phyloP scores from a whole-genome alignment of 1,139 yeast genomes.

The Debaryomyces coudertii region DNA sequence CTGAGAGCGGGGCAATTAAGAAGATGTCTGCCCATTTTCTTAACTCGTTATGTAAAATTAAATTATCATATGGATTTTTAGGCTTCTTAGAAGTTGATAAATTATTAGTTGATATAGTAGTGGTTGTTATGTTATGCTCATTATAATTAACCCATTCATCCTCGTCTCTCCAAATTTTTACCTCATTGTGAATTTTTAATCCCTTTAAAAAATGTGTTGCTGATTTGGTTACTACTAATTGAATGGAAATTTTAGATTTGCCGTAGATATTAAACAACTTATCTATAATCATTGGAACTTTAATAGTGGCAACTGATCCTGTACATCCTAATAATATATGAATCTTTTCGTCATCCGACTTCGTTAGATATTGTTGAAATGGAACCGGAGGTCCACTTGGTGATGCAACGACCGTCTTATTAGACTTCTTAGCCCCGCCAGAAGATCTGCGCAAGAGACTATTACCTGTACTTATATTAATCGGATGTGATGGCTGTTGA shows the following conservation, averaged over 20 bases:
- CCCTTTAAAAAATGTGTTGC: constrained; percentile 86
- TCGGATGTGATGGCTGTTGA: constrained; percentile 20
- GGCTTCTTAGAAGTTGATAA: constrained; percentile 27
- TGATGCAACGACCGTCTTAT: constrained; percentile 45
- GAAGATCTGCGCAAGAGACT: constrained; percentile 26
- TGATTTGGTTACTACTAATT: constrained; percentile 78
- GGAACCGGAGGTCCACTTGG: constrained; percentile 75
- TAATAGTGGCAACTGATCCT: constrained; percentile 95
- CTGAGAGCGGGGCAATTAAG: constrained; percentile 89
- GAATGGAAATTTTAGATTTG: constrained; percentile 71
- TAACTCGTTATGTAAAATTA: constrained; percentile 81
- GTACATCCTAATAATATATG: constrained; percentile 91
- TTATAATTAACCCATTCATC: constrained; percentile 82
- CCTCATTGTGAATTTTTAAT: constrained; percentile 75
- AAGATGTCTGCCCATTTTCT: constrained; percentile 96
- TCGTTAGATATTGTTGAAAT: constrained; percentile 68
- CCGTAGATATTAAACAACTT: constrained; percentile 79
- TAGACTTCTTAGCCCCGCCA: constrained; percentile 28
- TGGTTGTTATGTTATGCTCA: constrained; percentile 30
- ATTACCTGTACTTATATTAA: constrained; percentile 20
- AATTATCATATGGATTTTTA: constrained; percentile 44
- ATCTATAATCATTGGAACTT: constrained; percentile 83
- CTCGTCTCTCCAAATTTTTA: constrained; percentile 89
- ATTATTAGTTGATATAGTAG: constrained; percentile 15
- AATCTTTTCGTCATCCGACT: constrained; percentile 77